Percentiles rank a stretch among this genome's conserved stretches.
phyloP scores from a whole-genome alignment of 2,329 filamentous ascomycete genomes.

The Fusarium metavorans region DNA sequence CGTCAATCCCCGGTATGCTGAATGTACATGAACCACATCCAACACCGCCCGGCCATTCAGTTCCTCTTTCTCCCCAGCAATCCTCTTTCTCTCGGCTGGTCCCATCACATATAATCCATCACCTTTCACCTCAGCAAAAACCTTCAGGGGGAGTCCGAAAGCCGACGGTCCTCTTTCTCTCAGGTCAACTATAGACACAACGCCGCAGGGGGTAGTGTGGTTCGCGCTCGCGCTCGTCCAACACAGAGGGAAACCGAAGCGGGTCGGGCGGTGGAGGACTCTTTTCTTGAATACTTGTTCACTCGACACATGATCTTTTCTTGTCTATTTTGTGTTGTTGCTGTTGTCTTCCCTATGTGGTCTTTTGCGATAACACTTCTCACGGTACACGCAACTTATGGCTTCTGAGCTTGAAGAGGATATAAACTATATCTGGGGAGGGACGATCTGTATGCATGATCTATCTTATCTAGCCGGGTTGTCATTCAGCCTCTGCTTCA shows the following conservation, averaged over 20 bases:
- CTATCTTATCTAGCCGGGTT: constrained; percentile 42
- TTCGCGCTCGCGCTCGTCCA: neutral
- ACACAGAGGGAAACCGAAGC: constrained; percentile 10
- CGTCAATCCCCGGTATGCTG: constrained; percentile 37
- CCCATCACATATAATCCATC: constrained; percentile 2
- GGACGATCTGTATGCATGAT: constrained; percentile 42
- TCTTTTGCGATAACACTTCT: constrained; percentile 24
- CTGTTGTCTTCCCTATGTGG: constrained; percentile 33
- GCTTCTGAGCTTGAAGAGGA: constrained; percentile 24
- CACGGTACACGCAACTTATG: constrained; percentile 23
- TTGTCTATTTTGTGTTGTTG: constrained; percentile 17
- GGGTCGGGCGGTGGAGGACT: constrained; percentile 31
- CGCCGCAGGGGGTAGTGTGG: constrained; percentile 14
- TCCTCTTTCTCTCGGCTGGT: constrained; percentile 11
- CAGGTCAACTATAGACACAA: constrained; percentile 11
- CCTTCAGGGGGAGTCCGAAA: constrained; percentile 27
- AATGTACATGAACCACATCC: constrained; percentile 46
- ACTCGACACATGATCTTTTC: constrained; percentile 16
- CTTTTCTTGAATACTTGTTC: constrained; percentile 25
- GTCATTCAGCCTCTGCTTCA: constrained; percentile 55
- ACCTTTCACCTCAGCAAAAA: constrained; percentile 18
- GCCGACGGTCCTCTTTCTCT: constrained; percentile 27
- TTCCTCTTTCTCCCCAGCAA: constrained; percentile 32
- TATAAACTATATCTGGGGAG: constrained; percentile 18
- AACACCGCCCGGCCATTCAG: constrained; percentile 39